Percentiles rank a stretch among this genome's conserved stretches.
phyloP scores from a whole-genome alignment of 768 basidiomycete genomes.

The Suillus tomentosus region DNA sequence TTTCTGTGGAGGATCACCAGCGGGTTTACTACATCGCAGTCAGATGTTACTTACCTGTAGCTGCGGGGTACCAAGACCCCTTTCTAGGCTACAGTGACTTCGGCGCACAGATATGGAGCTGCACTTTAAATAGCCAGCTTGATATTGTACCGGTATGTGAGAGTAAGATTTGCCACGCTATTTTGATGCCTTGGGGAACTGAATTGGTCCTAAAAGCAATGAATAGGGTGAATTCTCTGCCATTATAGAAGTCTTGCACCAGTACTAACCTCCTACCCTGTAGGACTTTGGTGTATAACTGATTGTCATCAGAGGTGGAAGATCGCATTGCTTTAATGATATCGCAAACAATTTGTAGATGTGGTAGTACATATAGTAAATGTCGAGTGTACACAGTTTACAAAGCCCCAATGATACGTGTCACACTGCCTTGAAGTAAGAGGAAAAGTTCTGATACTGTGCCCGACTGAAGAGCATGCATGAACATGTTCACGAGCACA shows the following conservation, averaged over 20 bases:
- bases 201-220: not conserved
- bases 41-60: constrained; percentile 10
- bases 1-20: not conserved
- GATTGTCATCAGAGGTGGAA: no score
- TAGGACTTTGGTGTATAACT: not conserved
- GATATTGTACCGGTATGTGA: constrained; percentile 1
- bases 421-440: no score
- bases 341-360: no score
- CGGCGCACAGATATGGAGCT: constrained; percentile 8
- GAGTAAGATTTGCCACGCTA: constrained; percentile 8
- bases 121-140: not conserved
- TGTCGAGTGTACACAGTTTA: no score
- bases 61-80: no score
- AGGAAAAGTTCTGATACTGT: no score
- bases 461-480: no score
- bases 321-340: no score
- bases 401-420: no score
- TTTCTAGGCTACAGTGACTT: constrained; percentile 14
- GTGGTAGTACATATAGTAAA: no score
- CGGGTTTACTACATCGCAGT: constrained; percentile 3
- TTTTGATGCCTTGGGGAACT: constrained; percentile 12
- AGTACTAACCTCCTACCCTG: not conserved
- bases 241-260: not conserved
- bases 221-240: constrained; percentile 10
- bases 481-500: no score